Evolutionary conservation across 176 grass and related monocot genomes (phyloP), one percentile per base, ranked within the genome.

Genomic region (Secale cereale): DNA sequence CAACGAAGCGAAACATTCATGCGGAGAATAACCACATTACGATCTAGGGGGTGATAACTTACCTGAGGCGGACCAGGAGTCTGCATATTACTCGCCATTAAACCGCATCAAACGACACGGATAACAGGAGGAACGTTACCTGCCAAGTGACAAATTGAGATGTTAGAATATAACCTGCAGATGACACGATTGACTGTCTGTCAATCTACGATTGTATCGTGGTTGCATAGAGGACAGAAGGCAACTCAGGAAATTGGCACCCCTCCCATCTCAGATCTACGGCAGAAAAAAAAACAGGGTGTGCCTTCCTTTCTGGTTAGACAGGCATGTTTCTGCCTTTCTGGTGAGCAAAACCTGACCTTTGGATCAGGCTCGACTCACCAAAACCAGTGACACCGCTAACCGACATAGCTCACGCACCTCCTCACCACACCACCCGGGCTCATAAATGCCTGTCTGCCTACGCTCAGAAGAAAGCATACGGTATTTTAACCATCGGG

Each of bases 11-110:
- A 59, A 85, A 78, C 39, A 15, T 74, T 59, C 57, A 28, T 56
- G 19, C 16, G 25, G 7, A 80, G 13, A 68, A 71, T 46, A 13
- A 61, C n/a, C 45, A 35, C 20, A 14, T 75, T 81, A 80, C 28
- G 78, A 48, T 71, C 10, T 30, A 83, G 13, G 43, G 63, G 68
- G 2, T 39, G 20, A 19, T 70, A 87, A 87, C 26, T 31, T 87
- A 90, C 92, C 87, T 90, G 90, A 59, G 84, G 87, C 0, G 78
- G 84, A 31, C 87, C 87, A 77, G 87, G 67, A 80, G 90, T 85
- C 66, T 88, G 92, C 82, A 94, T 89, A 82, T 92, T 94, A 83
- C 87, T 92, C 5, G 90, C 78, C 90, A 90, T 94, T 54, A 92
- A 76, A 62, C 72, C 19, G 11, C 89, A 91, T 84, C 50, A 94